Percentiles rank a stretch among this genome's conserved stretches.
Evolutionary conservation across 805 yeast species (phyloP).

Genomic region (Barnettozyma siamensis): DNA sequence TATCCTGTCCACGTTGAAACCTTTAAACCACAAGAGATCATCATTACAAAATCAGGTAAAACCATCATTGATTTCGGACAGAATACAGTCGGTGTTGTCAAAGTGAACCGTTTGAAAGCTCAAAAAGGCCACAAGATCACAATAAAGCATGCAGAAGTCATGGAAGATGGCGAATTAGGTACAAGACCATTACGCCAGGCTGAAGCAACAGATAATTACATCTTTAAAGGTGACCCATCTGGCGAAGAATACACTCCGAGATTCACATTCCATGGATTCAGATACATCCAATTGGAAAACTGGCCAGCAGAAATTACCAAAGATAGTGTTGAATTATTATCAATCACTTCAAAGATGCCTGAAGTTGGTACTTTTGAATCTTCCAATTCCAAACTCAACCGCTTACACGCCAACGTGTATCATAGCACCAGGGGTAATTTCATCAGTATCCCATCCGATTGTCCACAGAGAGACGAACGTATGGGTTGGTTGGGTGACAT

Average conservation of each 20-base stretch:
- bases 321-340: constrained; percentile 10
- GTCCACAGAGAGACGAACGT: constrained; percentile 21
- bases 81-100: constrained; percentile 16
- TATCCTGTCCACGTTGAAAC: constrained; percentile 9
- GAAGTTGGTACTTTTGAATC: constrained; percentile 10
- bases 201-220: constrained; percentile 10
- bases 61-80: constrained; percentile 13
- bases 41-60: constrained; percentile 11
- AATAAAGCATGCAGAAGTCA: constrained; percentile 14
- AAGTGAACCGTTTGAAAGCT: constrained; percentile 11
- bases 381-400: constrained; percentile 10
- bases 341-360: constrained; percentile 11
- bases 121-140: constrained; percentile 8
- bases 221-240: constrained; percentile 10
- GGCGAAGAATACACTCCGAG: constrained; percentile 15
- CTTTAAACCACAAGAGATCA: constrained; percentile 8
- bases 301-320: constrained; percentile 12
- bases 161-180: constrained; percentile 15
- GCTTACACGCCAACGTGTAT: constrained; percentile 12
- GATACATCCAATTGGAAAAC: constrained; percentile 13
- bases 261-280: constrained; percentile 16
- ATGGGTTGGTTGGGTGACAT: constrained; percentile 21
- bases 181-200: constrained; percentile 13
- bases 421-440: constrained; percentile 17
- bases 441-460: constrained; percentile 14